Base-by-base conservation (phyloP, 495 filamentous ascomycete species). In the Daldinia decipiens region DNA sequence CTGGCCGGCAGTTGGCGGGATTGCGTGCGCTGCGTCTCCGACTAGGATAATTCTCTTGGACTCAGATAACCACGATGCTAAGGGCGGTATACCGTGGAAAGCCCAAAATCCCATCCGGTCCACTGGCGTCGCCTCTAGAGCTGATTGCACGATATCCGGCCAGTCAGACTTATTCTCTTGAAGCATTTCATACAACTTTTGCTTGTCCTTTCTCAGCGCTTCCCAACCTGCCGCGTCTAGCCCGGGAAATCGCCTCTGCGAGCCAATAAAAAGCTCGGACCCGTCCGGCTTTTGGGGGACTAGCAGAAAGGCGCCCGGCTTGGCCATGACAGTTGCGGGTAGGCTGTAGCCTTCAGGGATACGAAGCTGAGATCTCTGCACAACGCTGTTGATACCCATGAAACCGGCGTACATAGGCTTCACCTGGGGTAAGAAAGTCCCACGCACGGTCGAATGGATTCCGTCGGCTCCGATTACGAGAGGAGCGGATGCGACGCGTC, bases 391-490 rank as follows among this genome's bases (percentile, higher is more conserved):
- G 34, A 76, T 70, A 31, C 67, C 71, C 19, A 69, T 55, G 21
- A 77, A 68, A 34, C 68, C 68, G 5, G 71, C 58, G 53, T 71
- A 69, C 0, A 71, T 58, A 15, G 65, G 66, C 31, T 62, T 58
- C 15, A 67, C 53, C 19, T 68, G 24, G 1, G 63, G 59, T 15
- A 67, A 51, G 47, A 72, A 67, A 12, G 57, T 58, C 29, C 26
- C 17, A 17, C 82, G 82, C 11, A 87, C 81, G 13, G 71, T 73
- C 0, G 82, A 84, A 65, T 87, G 82, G 59, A 86, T 85, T 21
- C 85, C 84, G 39, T 87, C 83, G 0, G 83, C 82, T 1, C 83
- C 85, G 24, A 87, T 76, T 8, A 87, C 70, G 32, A 80, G 77
- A 38, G 62, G 40, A 12, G 62, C 62, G 13, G 53, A 51, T 1